Base-by-base conservation (phyloP, 2,329 filamentous ascomycete species). In the Torrubiella hemipterigena region DNA sequence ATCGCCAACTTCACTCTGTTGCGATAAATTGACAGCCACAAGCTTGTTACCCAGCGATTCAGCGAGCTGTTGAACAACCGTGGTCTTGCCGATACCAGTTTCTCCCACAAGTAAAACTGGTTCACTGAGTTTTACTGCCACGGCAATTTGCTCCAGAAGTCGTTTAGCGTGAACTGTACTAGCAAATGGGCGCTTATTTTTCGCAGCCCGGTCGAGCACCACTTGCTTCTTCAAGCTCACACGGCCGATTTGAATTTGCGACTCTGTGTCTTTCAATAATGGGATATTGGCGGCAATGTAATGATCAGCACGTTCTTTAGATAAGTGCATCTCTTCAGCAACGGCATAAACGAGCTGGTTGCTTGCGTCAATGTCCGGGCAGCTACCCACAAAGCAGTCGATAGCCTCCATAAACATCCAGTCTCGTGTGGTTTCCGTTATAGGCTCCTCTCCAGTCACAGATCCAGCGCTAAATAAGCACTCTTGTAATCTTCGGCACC, bases 51-150 rank as follows among this genome's bases (percentile, higher is more conserved):
- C 84, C 17, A 95, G 67, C 4, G 80, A 71, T 35, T 81, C 77
- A 0, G 91, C 86, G 34, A 99, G 65, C 49, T 95, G 86, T 52
- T 99, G 91, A 11, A 98, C 79, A 17, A 91, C 82, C 0, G 91
- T 94, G 1, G 91, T 99, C 58, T 99, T 99, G 46, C 91, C 91
- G 30, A 94, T 95, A 62, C 91, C 91, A 7, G 91, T 99, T 60
- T 99, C 91, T 49, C 91, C 91, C n/a, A 99, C 91, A 17, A 99
- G 73, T 13, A 99, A 61, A 2, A 94, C 73, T 4, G 93, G 86
- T 48, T 99, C 91, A n/a, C 74, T 72, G 45, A 86, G 73, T 38
- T 81, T 77, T 6, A 95, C 74, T 2, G 86, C 81, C 22, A 84
- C 77, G 2, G 83, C 77, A 33, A 96, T 81, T 50, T 93, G 84